Conservation (phyloP, 441 rosid genomes). For the Pelargonium cotyledonis region DNA sequence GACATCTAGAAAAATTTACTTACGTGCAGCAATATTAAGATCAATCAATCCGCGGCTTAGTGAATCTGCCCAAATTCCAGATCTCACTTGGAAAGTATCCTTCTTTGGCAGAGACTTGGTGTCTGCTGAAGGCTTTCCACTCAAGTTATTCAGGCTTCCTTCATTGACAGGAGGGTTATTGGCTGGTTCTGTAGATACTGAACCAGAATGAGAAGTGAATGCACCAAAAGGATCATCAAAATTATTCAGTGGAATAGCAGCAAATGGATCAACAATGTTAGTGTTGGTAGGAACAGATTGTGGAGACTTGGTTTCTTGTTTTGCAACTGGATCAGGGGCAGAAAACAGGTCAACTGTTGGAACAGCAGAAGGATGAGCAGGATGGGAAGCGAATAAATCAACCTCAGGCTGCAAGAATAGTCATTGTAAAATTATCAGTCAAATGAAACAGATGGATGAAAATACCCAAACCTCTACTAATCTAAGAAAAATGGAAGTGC, state of each 20-base stretch:
- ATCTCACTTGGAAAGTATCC: slow-evolving; percentile 69
- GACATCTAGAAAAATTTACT: slow-evolving; percentile 30
- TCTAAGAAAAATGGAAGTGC: background rate
- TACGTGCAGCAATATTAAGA: slow-evolving; percentile 93
- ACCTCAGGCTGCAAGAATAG: slow-evolving; percentile 49
- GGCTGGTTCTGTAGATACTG: slow-evolving; percentile 37
- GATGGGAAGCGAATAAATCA: slow-evolving; percentile 67
- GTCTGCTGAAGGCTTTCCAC: slow-evolving; percentile 32
- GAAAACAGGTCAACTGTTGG: slow-evolving; percentile 61
- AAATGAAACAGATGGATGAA: slow-evolving; percentile 10
- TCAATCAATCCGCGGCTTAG: slow-evolving; percentile 94
- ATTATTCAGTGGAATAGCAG: slow-evolving; percentile 65
- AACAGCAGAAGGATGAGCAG: slow-evolving; percentile 34
- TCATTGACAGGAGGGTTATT: slow-evolving; percentile 30
- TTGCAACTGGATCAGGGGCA: slow-evolving; percentile 40
- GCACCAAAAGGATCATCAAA: slow-evolving; percentile 80
- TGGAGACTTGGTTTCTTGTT: slow-evolving; percentile 39
- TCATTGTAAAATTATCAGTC: slow-evolving; percentile 7
- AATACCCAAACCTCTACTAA: background rate
- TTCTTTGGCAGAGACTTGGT: slow-evolving; percentile 45
- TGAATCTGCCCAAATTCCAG: slow-evolving; percentile 96
- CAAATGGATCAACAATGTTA: slow-evolving; percentile 69
- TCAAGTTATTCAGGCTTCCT: slow-evolving; percentile 31
- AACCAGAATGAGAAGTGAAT: slow-evolving; percentile 52
- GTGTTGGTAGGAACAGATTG: slow-evolving; percentile 32